Conservation (phyloP, 495 filamentous ascomycete genomes). For the Penicillium diatomitis region DNA sequence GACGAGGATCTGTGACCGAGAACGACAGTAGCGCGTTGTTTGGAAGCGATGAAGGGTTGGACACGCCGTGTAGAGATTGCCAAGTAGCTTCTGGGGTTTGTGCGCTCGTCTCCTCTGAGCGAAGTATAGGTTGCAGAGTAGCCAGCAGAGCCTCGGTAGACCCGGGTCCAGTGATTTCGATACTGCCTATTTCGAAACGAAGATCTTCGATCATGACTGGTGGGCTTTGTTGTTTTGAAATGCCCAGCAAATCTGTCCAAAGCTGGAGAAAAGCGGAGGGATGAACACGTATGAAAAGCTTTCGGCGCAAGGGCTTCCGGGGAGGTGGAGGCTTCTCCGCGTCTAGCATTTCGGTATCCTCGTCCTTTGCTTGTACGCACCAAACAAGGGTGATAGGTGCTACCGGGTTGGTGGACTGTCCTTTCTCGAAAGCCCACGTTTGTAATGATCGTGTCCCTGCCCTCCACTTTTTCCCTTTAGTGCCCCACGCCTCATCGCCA, state of each 20-base stretch:
- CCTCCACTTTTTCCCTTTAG: slow-evolving; percentile 64
- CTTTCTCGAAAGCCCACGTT: slow-evolving; percentile 54
- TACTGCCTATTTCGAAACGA: slow-evolving; percentile 89
- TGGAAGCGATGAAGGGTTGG: slow-evolving; percentile 70
- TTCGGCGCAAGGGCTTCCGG: slow-evolving; percentile 40
- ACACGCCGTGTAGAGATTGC: slow-evolving; percentile 55
- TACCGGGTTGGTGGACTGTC: slow-evolving; percentile 47
- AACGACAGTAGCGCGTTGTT: slow-evolving; percentile 64
- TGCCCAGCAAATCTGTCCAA: slow-evolving; percentile 66
- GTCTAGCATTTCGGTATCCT: slow-evolving; percentile 30
- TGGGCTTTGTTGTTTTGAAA: slow-evolving; percentile 63
- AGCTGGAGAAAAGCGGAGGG: slow-evolving; percentile 80
- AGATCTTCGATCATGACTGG: slow-evolving; percentile 76
- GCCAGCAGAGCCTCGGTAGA: slow-evolving; percentile 74
- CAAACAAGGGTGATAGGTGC: slow-evolving; percentile 74
- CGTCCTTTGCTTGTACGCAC: slow-evolving; percentile 26
- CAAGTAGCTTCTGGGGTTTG: slow-evolving; percentile 49
- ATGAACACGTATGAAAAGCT: slow-evolving; percentile 69
- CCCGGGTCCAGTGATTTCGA: slow-evolving; percentile 76
- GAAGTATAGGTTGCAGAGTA: slow-evolving; percentile 50
- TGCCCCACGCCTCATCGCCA: slow-evolving; percentile 48
- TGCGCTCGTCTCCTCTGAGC: slow-evolving; percentile 10
- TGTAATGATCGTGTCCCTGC: slow-evolving; percentile 60
- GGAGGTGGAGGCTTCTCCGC: slow-evolving; percentile 13
- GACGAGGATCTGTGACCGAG: slow-evolving; percentile 65